Percentiles rank a stretch among this genome's conserved stretches.
Evolutionary conservation across 225 moss, liverwort and hornwort genomes (phyloP).

Genomic region (Physcomitrellopsis africana): DNA sequence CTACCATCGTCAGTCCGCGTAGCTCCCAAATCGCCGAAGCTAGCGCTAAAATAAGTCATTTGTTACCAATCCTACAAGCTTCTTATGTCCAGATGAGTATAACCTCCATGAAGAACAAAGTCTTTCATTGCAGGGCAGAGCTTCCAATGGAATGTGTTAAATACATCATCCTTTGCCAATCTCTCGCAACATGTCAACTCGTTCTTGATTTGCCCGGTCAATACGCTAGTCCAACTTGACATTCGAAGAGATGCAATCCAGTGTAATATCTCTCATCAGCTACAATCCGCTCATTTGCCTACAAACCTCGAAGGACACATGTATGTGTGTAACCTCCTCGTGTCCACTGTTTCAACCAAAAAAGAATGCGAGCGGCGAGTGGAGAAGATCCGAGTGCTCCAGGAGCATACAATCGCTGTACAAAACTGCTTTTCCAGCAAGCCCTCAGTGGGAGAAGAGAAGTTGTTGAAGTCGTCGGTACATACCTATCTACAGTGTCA

Average conservation of each 20-base stretch:
- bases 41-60: background rate
- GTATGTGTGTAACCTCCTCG: slow-evolving; percentile 29
- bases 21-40: slow-evolving; percentile 15
- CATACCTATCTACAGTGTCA: slow-evolving; percentile 45
- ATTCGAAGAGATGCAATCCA: slow-evolving; percentile 11
- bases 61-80: slow-evolving; percentile 10
- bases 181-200: slow-evolving; percentile 19
- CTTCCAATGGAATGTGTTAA: slow-evolving; percentile 3
- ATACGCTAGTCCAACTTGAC: slow-evolving; percentile 18
- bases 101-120: slow-evolving; percentile 28
- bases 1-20: slow-evolving; percentile 2
- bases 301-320: slow-evolving; percentile 36
- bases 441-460: background rate
- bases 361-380: slow-evolving; percentile 31
- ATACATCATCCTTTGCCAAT: slow-evolving; percentile 14
- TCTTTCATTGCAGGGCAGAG: slow-evolving; percentile 17
- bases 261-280: background rate
- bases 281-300: slow-evolving; percentile 26
- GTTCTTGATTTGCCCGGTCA: background rate
- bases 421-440: slow-evolving; percentile 47
- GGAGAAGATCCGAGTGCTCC: slow-evolving; percentile 20
- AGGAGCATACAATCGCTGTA: slow-evolving; percentile 44
- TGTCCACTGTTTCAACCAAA: slow-evolving; percentile 18
- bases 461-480: slow-evolving; percentile 8
- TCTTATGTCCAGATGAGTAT: background rate